Evolutionary conservation across 1,139 yeast genomes (phyloP).

Genomic region (Blastobotrys buckinghamii): DNA sequence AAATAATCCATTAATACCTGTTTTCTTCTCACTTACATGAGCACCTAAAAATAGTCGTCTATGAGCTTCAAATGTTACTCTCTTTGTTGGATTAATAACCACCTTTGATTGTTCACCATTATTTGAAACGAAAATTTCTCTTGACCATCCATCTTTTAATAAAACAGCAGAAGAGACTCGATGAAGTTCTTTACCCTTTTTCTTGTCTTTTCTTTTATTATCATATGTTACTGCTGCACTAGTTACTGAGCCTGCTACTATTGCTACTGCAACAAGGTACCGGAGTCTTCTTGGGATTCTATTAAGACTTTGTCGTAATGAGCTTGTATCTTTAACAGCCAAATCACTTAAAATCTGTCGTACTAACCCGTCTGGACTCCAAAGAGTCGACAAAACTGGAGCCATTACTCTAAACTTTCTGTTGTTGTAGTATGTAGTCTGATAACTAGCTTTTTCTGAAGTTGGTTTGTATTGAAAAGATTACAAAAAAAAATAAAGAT

Average conservation of each 20-base stretch:
- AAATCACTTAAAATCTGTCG: slow-evolving; percentile 11
- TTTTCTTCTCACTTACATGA: slow-evolving; percentile 34
- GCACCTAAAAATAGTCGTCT: slow-evolving; percentile 55
- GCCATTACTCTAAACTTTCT: slow-evolving; percentile 9
- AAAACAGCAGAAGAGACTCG: slow-evolving; percentile 27
- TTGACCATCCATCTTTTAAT: slow-evolving; percentile 26
- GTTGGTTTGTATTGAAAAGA: too few species aligned
- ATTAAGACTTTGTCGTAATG: slow-evolving; percentile 9
- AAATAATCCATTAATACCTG: slow-evolving; percentile 50
- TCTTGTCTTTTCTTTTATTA: slow-evolving; percentile 1
- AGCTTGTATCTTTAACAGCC: slow-evolving; percentile 14
- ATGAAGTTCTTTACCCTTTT: slow-evolving; percentile 17
- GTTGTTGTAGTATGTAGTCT: too few species aligned
- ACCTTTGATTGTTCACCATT: slow-evolving; percentile 44
- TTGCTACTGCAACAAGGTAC: slow-evolving; percentile 10
- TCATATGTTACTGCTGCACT: slow-evolving; percentile 10
- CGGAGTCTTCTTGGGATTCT: slow-evolving; percentile 10
- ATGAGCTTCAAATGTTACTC: slow-evolving; percentile 63
- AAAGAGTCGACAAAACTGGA: slow-evolving; percentile 12
- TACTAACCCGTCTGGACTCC: slow-evolving; percentile 13
- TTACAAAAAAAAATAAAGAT: too few species aligned
- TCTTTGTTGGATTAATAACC: slow-evolving; percentile 52
- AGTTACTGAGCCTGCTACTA: slow-evolving; percentile 8
- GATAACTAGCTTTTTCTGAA: too few species aligned
- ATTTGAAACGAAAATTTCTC: slow-evolving; percentile 42